phyloP scores from a whole-genome alignment of 257 asterid genomes.

The Gentiana straminea region DNA sequence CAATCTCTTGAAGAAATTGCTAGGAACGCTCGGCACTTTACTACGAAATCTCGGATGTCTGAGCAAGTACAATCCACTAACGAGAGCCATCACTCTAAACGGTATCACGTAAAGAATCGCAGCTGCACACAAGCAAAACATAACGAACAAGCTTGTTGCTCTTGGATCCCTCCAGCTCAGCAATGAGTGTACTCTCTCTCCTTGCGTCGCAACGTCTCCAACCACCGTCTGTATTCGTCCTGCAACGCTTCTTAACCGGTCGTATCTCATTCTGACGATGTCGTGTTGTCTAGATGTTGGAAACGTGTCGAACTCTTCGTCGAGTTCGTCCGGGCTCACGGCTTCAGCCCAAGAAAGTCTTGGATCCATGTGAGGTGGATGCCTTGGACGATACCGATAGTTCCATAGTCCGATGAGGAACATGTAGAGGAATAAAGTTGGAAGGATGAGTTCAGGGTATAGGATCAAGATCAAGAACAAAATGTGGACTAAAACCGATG shows the following conservation, averaged over 20 bases:
- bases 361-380: constrained; percentile 70
- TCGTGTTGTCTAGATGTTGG: constrained; percentile 42
- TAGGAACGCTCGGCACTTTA: constrained; percentile 54
- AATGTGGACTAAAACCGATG: constrained; percentile 52
- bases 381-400: constrained; percentile 48
- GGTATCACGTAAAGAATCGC: constrained; percentile 46
- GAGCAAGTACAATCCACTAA: constrained; percentile 39
- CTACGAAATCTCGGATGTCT: constrained; percentile 71
- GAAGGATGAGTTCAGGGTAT: constrained; percentile 66
- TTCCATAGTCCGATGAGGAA: constrained; percentile 62
- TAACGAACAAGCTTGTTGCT: constrained; percentile 53
- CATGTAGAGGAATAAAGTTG: constrained; percentile 47
- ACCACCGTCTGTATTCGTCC: constrained; percentile 75
- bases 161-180: constrained; percentile 78
- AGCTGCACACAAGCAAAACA: constrained; percentile 53
- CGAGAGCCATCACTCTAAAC: constrained; percentile 34
- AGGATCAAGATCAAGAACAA: constrained; percentile 47
- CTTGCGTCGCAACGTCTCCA: constrained; percentile 69
- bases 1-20: constrained; percentile 67
- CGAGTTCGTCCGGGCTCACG: constrained; percentile 58
- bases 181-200: constrained; percentile 55
- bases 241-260: constrained; percentile 57
- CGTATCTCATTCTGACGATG: constrained; percentile 53
- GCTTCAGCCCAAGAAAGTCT: constrained; percentile 62
- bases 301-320: constrained; percentile 68